Evolutionary conservation across 768 basidiomycete genomes (phyloP).

Genomic region (Auriculariales sp.): DNA sequence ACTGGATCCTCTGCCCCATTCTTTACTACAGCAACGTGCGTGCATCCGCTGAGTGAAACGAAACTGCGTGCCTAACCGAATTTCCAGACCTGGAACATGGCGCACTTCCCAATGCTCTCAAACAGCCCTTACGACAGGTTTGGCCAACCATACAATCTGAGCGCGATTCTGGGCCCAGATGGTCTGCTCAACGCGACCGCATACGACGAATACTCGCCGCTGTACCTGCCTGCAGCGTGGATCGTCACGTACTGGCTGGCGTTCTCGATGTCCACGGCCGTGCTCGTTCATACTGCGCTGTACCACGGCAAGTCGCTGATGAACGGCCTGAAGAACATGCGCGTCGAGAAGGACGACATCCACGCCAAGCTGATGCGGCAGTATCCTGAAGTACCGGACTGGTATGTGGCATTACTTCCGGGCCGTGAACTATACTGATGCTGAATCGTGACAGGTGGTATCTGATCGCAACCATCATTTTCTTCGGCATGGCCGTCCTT

Average conservation of each 20-base stretch:
- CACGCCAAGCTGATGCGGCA: conserved; percentile 31
- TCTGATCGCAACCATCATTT: conserved; percentile 14
- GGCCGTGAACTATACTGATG: too few species aligned
- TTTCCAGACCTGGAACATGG: conserved; percentile 21
- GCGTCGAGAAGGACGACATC: conserved; percentile 28
- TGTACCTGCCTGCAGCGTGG: conserved; percentile 28
- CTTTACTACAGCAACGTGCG: conserved; percentile 11
- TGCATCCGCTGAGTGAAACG: background rate
- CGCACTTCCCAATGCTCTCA: conserved; percentile 27
- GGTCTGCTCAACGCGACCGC: conserved; percentile 21
- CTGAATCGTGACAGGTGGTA: conserved; percentile 23
- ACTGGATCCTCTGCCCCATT: conserved; percentile 18
- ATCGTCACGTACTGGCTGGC: conserved; percentile 25
- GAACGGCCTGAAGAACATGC: conserved; percentile 16
- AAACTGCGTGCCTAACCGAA: background rate
- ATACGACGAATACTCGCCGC: conserved; percentile 28
- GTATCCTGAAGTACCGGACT: conserved; percentile 23
- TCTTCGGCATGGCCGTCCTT: conserved; percentile 19
- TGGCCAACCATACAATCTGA: conserved; percentile 24
- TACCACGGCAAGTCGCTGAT: conserved; percentile 25
- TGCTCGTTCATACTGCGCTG: conserved; percentile 27
- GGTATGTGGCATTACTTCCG: too few species aligned
- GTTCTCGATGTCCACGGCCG: conserved; percentile 23
- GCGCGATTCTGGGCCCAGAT: conserved; percentile 18
- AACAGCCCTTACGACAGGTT: conserved; percentile 26